Conservation (phyloP, 106 monocot genomes). For the Ottelia alismoides region DNA sequence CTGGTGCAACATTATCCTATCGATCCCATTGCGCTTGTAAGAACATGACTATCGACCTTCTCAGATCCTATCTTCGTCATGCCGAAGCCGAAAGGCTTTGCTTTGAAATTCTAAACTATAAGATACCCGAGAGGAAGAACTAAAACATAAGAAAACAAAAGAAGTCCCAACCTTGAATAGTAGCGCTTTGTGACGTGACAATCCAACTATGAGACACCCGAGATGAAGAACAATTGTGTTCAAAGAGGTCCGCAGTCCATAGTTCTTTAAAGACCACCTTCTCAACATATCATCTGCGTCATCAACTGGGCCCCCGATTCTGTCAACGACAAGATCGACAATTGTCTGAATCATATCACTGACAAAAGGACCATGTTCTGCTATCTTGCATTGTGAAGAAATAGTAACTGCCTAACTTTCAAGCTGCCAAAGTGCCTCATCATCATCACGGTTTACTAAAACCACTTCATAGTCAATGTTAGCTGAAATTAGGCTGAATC, state of each 20-base stretch:
- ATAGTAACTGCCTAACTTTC: slow-evolving; percentile 44
- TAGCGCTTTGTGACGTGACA: slow-evolving; percentile 79
- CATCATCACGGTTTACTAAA: slow-evolving; percentile 39
- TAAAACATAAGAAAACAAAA: neutral
- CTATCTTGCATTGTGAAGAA: slow-evolving; percentile 23
- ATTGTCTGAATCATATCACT: slow-evolving; percentile 67
- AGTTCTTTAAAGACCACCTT: slow-evolving; percentile 55
- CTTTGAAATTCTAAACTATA: too few relatives aligned
- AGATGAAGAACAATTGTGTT: slow-evolving; percentile 73
- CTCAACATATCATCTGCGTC: slow-evolving; percentile 59
- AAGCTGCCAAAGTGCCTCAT: slow-evolving; percentile 54
- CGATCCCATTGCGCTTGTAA: too few relatives aligned
- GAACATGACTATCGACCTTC: too few relatives aligned
- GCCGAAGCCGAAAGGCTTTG: too few relatives aligned
- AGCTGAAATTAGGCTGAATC: slow-evolving; percentile 39
- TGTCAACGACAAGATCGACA: slow-evolving; percentile 58
- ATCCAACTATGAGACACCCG: slow-evolving; percentile 62
- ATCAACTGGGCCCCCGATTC: slow-evolving; percentile 75
- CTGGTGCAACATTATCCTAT: too few relatives aligned
- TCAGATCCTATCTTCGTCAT: too few relatives aligned
- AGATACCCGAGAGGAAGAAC: too few relatives aligned
- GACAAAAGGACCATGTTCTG: slow-evolving; percentile 26
- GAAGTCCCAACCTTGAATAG: slow-evolving; percentile 63
- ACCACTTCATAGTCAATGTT: slow-evolving; percentile 58
- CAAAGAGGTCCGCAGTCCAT: slow-evolving; percentile 32